Evolutionary conservation across 768 basidiomycete species (phyloP).

Genomic region (Tulasnella calospora): DNA sequence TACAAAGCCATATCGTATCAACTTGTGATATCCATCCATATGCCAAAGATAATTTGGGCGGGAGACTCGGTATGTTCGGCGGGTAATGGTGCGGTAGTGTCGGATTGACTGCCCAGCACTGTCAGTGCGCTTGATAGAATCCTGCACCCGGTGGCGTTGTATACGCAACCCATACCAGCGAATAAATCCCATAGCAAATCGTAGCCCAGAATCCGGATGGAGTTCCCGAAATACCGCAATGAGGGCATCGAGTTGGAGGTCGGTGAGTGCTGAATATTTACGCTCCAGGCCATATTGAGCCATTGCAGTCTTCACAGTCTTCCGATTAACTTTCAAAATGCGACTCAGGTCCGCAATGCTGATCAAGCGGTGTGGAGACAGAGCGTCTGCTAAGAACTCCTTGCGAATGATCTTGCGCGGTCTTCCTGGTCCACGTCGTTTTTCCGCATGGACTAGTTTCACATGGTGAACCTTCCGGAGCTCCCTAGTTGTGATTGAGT

Average conservation of each 20-base stretch:
- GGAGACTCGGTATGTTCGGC: neutral
- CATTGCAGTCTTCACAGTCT: neutral
- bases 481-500: neutral
- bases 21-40: slow-evolving; percentile 40
- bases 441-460: neutral
- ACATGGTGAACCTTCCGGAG: neutral
- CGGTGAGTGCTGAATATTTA: neutral
- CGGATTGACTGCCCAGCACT: neutral
- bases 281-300: neutral
- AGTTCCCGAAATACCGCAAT: neutral
- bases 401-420: neutral
- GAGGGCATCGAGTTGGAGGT: neutral
- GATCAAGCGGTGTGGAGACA: neutral
- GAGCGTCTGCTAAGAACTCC: neutral
- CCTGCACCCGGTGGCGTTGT: neutral
- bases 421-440: neutral
- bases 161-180: neutral
- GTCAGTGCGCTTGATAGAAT: neutral
- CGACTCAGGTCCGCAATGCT: neutral
- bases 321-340: neutral
- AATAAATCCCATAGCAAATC: neutral
- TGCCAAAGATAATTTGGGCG: slow-evolving; percentile 34
- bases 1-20: slow-evolving; percentile 39
- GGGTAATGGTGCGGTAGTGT: neutral
- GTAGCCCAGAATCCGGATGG: neutral